These are phyloP conservation scores for Bombardia bombarda DNA, from an alignment of 495 filamentous ascomycete genomes.

Conservation along the genomic window DNA sequence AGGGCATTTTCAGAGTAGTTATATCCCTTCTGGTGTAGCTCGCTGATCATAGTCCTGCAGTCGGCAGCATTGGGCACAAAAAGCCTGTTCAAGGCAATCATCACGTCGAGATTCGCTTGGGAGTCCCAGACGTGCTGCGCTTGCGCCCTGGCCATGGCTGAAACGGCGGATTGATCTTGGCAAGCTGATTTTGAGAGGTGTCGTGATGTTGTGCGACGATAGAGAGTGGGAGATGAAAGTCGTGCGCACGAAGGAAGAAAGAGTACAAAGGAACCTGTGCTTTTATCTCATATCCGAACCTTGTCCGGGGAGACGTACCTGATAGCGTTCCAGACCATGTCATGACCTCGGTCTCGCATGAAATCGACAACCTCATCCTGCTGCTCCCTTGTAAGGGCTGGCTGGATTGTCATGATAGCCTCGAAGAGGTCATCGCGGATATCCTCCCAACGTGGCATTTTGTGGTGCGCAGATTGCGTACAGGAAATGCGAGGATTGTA, in stretches of 20 bases:
- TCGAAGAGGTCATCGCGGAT: conserved; percentile 25
- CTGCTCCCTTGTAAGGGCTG: conserved; percentile 19
- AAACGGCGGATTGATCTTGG: neutral
- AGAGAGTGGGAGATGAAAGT: neutral
- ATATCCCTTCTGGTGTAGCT: conserved; percentile 16
- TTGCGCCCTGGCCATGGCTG: neutral
- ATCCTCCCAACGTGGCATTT: conserved; percentile 21
- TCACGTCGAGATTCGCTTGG: conserved; percentile 15
- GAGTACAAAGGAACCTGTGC: neutral
- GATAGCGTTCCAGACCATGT: conserved; percentile 29
- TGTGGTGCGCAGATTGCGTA: too few species aligned
- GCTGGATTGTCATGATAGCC: conserved; percentile 11
- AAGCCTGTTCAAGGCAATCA: conserved; percentile 14
- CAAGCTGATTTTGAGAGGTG: neutral
- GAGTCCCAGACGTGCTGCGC: conserved; percentile 12
- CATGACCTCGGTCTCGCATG: conserved; percentile 15
- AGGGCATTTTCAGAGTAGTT: conserved; percentile 20
- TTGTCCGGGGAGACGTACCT: too few species aligned
- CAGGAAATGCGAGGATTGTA: too few species aligned
- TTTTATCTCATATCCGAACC: neutral
- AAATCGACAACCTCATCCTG: conserved; percentile 16
- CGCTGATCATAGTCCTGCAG: conserved; percentile 9
- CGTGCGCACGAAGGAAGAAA: neutral
- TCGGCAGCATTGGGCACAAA: conserved; percentile 13
- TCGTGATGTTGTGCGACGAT: neutral